Percentiles rank a stretch among this genome's conserved stretches.
phyloP scores from a whole-genome alignment of 495 filamentous ascomycete genomes.

The Penicillium egyptiacum region DNA sequence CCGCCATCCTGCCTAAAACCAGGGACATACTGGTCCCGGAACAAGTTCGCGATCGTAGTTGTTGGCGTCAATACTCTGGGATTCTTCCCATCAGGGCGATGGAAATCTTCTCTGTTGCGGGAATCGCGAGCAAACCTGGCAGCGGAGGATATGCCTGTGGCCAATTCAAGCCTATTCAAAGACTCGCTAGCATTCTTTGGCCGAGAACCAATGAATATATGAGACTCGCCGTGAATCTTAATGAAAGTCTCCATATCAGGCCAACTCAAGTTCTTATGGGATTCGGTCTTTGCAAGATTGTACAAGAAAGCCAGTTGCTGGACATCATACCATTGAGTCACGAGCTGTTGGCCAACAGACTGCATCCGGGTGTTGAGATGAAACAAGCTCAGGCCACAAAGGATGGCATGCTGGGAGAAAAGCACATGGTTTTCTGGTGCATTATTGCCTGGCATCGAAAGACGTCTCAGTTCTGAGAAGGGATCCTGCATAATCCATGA shows the following conservation, averaged over 20 bases:
- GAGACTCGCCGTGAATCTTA: conserved; percentile 36
- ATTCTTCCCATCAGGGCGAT: conserved; percentile 29
- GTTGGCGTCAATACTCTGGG: conserved; percentile 23
- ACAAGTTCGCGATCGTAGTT: conserved; percentile 28
- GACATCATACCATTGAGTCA: conserved; percentile 34
- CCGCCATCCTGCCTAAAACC: conserved; percentile 17
- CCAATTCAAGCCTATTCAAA: conserved; percentile 31
- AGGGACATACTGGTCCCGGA: conserved; percentile 22
- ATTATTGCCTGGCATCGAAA: conserved; percentile 9
- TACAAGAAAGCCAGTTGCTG: conserved; percentile 32
- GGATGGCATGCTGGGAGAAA: conserved; percentile 30
- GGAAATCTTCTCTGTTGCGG: conserved; percentile 18
- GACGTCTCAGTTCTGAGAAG: conserved; percentile 16
- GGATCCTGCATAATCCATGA: conserved; percentile 30
- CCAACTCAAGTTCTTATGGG: conserved; percentile 27
- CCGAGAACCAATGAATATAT: conserved; percentile 32
- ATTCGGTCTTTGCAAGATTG: conserved; percentile 25
- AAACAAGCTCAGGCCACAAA: conserved; percentile 32
- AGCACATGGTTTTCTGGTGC: conserved; percentile 31
- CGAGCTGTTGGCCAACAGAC: conserved; percentile 26
- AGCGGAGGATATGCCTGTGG: conserved; percentile 29
- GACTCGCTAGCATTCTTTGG: conserved; percentile 30
- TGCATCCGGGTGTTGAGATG: conserved; percentile 29
- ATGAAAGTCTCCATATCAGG: conserved; percentile 38
- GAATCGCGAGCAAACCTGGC: conserved; percentile 30